These are phyloP conservation scores for Pythium myriotylum DNA, from an alignment of 352 stramenopile genomes.

Conservation along the genomic window DNA sequence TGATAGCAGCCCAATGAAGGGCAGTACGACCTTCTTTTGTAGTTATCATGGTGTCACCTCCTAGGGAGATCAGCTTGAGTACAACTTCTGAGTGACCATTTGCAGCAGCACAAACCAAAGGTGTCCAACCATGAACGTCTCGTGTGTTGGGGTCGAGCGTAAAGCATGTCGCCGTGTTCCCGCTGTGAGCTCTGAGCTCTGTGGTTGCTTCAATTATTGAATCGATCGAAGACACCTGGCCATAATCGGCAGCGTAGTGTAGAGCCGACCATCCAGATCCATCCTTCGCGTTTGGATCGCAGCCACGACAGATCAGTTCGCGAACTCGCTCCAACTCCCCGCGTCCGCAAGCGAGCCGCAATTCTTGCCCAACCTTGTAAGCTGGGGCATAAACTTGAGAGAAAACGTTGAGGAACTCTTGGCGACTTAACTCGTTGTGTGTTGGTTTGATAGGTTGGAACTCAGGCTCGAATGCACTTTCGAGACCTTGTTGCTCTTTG, in stretches of 20 bases:
- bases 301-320: conserved; percentile 58
- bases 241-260: conserved; percentile 73
- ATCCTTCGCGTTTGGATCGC: conserved; percentile 62
- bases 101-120: conserved; percentile 55
- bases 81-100: conserved; percentile 57
- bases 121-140: conserved; percentile 56
- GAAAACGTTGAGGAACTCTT: conserved; percentile 62
- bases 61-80: conserved; percentile 39
- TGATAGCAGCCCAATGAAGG: conserved; percentile 63
- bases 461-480: too few species aligned
- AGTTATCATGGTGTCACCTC: conserved; percentile 35
- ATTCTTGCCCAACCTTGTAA: conserved; percentile 72
- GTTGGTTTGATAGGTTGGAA: too few species aligned
- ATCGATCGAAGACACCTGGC: conserved; percentile 47
- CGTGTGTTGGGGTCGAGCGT: conserved; percentile 43
- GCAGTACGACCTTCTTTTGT: conserved; percentile 57
- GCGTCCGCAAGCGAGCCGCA: conserved; percentile 62
- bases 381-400: conserved; percentile 61
- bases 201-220: conserved; percentile 30
- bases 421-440: conserved; percentile 24
- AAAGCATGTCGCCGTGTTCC: conserved; percentile 3
- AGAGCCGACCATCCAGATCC: conserved; percentile 63
- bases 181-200: conserved; percentile 16
- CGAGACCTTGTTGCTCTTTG: background rate
- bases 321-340: conserved; percentile 42